Evolutionary conservation across 495 filamentous ascomycete genomes (phyloP), one percentile per base, ranked within the genome.

Genomic region (Penicillium silybi): DNA sequence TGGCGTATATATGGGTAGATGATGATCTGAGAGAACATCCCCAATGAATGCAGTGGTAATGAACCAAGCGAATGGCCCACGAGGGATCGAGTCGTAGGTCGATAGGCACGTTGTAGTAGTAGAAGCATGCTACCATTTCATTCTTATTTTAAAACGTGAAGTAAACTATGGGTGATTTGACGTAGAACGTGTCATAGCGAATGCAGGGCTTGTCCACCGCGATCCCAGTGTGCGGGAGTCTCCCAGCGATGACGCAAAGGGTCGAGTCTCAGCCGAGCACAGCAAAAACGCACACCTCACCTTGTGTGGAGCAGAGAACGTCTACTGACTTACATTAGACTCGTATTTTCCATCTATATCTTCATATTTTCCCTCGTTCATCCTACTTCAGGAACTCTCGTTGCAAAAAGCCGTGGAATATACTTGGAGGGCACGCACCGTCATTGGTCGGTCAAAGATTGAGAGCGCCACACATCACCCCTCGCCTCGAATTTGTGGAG

Each of bases 401-500:
- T 17, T 19, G 40, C 22, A n/a, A 19, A 29, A 46, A 13, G 26
- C 49, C 25, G 23, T 44, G 47, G 32, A 32, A 39, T 58, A 57
- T 62, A 59, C 52, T 55, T 48, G 44, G 34, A 41, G 44, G 59
- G 25, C 50, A 34, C 60, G 57, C 45, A 26, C 50, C 41, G 52
- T 63, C 59, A 65, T 65, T 65, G 62, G 62, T 50, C 55, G 51
- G 52, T 53, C 51, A 52, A 44, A 50, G 51, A 62, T 57, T 63
- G 46, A 52, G 48, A 59, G 9, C 62, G 62, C 59, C 62, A 65
- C 62, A 63, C 61, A 60, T 32, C 57, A 63, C 59, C 62, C 59
- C 62, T 65, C 62, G 56, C 59, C 62, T 65, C 62, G 56, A 54
- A 55, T 65, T 65, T 62, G 57, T 59, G 59, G 54, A 57, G 53